These are phyloP conservation scores for Boletus reticuloceps DNA, from an alignment of 768 basidiomycete species.

Conservation along the genomic window DNA sequence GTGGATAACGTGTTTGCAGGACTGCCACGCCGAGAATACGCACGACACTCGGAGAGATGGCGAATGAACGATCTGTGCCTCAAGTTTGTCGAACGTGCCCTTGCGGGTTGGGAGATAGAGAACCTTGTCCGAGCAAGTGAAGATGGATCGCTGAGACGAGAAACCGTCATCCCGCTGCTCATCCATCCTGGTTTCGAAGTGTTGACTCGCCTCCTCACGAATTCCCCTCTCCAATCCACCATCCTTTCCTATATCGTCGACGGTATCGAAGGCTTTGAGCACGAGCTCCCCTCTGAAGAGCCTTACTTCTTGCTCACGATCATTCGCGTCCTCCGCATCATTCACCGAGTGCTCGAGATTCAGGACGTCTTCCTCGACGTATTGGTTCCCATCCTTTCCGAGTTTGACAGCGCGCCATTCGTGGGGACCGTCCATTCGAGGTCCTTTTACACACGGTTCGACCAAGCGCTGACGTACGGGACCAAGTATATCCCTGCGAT, in stretches of 20 bases:
- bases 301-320: conserved; percentile 74
- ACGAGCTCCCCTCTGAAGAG: conserved; percentile 64
- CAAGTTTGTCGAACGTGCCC: conserved; percentile 78
- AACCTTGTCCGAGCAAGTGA: conserved; percentile 59
- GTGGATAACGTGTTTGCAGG: conserved; percentile 86
- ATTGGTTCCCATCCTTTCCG: conserved; percentile 71
- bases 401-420: conserved; percentile 55
- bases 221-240: conserved; percentile 65
- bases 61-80: conserved; percentile 81
- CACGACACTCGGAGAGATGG: conserved; percentile 77
- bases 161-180: conserved; percentile 53
- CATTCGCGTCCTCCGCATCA: conserved; percentile 75
- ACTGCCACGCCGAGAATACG: conserved; percentile 72
- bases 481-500: conserved; percentile 76
- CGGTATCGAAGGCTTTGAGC: conserved; percentile 74
- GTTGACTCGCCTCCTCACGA: conserved; percentile 73
- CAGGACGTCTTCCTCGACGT: conserved; percentile 91
- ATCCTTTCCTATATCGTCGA: conserved; percentile 81
- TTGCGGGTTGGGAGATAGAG: conserved; percentile 81
- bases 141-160: conserved; percentile 48
- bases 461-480: conserved; percentile 69
- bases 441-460: conserved; percentile 70
- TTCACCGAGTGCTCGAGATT: conserved; percentile 76
- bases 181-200: conserved; percentile 88
- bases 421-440: conserved; percentile 57